Evolutionary conservation across 2,329 filamentous ascomycete species (phyloP), one percentile per base, ranked within the genome.

Genomic region (Clonostachys rosea): DNA sequence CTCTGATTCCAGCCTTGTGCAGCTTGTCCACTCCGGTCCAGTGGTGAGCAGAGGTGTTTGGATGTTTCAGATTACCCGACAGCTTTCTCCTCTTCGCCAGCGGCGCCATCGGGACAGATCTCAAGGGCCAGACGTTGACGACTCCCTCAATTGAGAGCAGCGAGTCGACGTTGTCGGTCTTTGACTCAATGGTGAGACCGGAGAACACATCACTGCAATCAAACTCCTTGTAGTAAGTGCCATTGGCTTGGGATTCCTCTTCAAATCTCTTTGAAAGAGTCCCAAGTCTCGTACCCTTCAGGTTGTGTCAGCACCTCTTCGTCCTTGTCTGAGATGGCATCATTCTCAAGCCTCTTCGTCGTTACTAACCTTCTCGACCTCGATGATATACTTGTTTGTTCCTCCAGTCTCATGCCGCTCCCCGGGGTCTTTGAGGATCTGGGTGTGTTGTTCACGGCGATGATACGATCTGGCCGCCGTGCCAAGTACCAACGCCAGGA

Each of bases 1-100:
- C 68, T 9, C 59, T 54, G 14, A 69, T 62, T 3, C 68, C 68
- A n/a, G 54, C 52, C 16, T 56, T 55, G 39, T 71, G 68, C 3
- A 70, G 58, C 45, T 56, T 61, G 18, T 68, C 61, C 2, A 71
- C 68, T 4, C 67, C 66, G 5, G 68, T 71, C 57, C 63, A 64
- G 14, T 59, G 57, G 40, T 70, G 67, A n/a, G 63, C 54, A 3
- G 61, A 62, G 43, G 67, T 67, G 41, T 65, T 66, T 1, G 44
- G 34, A 34, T 40, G 40, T 5, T 46, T 46, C 35, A 40, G 35
- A 20, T 46, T 17, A 6, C 18, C 39, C 8, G 41, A 20, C 14
- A 44, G 17, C 5, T n/a, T 40, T 20, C 17, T 47, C 13, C 33
- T 44, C 34, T 45, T 51, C 30, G 34, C n/a, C 18, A 48, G 30